Conservation (phyloP, 2,329 filamentous ascomycete species). For the Fusarium sp. region DNA sequence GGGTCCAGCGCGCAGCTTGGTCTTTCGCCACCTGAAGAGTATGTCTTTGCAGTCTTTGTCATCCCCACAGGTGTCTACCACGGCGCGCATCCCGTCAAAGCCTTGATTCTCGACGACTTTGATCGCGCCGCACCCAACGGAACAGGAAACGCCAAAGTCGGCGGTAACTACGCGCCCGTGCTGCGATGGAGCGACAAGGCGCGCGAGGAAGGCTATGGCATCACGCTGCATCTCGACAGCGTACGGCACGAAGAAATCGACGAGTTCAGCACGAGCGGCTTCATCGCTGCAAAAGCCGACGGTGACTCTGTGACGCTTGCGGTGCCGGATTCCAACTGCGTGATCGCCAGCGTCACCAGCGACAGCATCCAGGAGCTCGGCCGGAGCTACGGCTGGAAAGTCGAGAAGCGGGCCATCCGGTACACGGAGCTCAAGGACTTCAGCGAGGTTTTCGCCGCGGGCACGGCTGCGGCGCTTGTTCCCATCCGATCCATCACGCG, state of each 20-base stretch:
- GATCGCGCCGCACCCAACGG: constrained; percentile 93
- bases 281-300: constrained; percentile 78
- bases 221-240: constrained; percentile 92
- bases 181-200: constrained; percentile 87
- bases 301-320: constrained; percentile 74
- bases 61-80: constrained; percentile 95
- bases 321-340: constrained; percentile 86
- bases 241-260: constrained; percentile 85
- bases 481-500: constrained; percentile 92
- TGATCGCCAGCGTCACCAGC: constrained; percentile 87
- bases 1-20: constrained; percentile 88
- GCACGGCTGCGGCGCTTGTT: constrained; percentile 89
- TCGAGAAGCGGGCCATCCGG: constrained; percentile 78
- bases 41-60: constrained; percentile 89
- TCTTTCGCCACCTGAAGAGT: constrained; percentile 87
- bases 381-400: constrained; percentile 80
- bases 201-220: constrained; percentile 81
- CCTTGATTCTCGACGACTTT: constrained; percentile 89
- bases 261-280: constrained; percentile 94
- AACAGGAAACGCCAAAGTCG: constrained; percentile 90
- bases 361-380: constrained; percentile 81
- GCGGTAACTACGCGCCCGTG: constrained; percentile 95
- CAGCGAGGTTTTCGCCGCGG: constrained; percentile 86
- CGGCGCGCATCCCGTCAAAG: constrained; percentile 85
- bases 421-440: constrained; percentile 65